Evolutionary conservation across 2,329 filamentous ascomycete species (phyloP), one percentile per base, ranked within the genome.

Genomic region (Allantophomopsis cytisporea): DNA sequence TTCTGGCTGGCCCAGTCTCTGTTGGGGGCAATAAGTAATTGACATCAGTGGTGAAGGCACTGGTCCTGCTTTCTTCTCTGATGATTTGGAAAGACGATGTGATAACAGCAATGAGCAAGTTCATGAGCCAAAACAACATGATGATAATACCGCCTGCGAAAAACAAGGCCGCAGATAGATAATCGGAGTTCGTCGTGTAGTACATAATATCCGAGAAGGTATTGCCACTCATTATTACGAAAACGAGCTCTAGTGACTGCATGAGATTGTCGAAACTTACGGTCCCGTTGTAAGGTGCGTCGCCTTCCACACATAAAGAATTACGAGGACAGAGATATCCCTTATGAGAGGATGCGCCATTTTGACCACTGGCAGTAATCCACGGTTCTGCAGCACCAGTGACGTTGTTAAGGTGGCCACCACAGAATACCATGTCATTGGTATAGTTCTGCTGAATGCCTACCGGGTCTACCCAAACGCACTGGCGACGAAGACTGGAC

Each of bases 21-120:
- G 50, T 41, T 5, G 45, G 42, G 8, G 43, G 44, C n/a, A 49
- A 43, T 35, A 50, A 42, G 15, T 44, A 46, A 39, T 71, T 71
- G 31, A 84, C 72, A 41, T 86, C 75, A 11, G 77, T 76, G 4
- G 87, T 88, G 58, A 98, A 98, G 3, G 93, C 91, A 62, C 88
- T 95, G 23, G 82, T 79, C 59, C 83, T 88, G 61, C 86, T 94
- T 57, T 98, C 91, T 63, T 98, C 93, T 46, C 91, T 77, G 50
- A 98, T 98, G 47, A 98, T 84, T 57, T 98, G 91, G 54, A 98
- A 98, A 1, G 89, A 95, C 5, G 91, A 94, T 0, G 91, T 98
- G 55, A 98, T 98, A 52, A 98, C 91, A 3, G 91, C 91, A 54
- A 98, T 94, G 36, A 83, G 60, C 61, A 98, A 73, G 58, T 95